A percentile compares a stretch with the other conserved stretches of the same genome.
phyloP scores from a whole-genome alignment of 768 basidiomycete species.

The Rhizopogon salebrosus region DNA sequence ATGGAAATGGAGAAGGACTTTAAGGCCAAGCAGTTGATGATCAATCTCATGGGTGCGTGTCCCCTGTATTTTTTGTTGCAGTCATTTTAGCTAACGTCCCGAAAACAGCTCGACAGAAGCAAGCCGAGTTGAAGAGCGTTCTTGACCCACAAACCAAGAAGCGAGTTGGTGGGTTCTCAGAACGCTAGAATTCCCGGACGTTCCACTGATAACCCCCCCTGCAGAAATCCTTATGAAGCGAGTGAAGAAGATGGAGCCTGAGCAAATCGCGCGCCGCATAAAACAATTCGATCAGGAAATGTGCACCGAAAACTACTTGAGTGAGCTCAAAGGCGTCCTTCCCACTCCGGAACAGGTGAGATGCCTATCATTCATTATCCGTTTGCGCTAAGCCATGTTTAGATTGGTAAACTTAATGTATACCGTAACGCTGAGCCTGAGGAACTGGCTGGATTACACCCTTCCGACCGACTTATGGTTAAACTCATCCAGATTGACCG shows the following conservation, averaged over 20 bases:
- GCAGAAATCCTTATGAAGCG: slow-evolving; percentile 91
- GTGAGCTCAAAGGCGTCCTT: slow-evolving; percentile 80
- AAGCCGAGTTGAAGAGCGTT: slow-evolving; percentile 87
- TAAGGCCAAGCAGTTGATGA: slow-evolving; percentile 91
- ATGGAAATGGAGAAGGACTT: slow-evolving; percentile 97
- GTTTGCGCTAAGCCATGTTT: slow-evolving; percentile 1
- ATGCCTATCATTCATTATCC: background rate
- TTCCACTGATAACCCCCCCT: background rate
- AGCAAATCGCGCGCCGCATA: slow-evolving; percentile 81
- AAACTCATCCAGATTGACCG: slow-evolving; percentile 93
- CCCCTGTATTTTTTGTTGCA: background rate
- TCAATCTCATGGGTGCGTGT: slow-evolving; percentile 73
- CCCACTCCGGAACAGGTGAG: slow-evolving; percentile 87
- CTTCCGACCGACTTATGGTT: slow-evolving; percentile 95
- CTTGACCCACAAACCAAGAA: slow-evolving; percentile 90
- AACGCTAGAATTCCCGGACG: background rate
- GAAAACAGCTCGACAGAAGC: slow-evolving; percentile 66
- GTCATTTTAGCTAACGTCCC: background rate
- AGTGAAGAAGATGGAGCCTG: slow-evolving; percentile 76
- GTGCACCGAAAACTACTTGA: slow-evolving; percentile 85
- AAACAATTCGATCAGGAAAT: slow-evolving; percentile 82
- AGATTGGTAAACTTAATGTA: slow-evolving; percentile 87
- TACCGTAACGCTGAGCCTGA: slow-evolving; percentile 83
- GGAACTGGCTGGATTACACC: slow-evolving; percentile 85
- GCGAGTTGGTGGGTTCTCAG: slow-evolving; percentile 68